These are phyloP conservation scores for Pichia sp. DNA, from an alignment of 1,139 yeast species.

Conservation along the genomic window DNA sequence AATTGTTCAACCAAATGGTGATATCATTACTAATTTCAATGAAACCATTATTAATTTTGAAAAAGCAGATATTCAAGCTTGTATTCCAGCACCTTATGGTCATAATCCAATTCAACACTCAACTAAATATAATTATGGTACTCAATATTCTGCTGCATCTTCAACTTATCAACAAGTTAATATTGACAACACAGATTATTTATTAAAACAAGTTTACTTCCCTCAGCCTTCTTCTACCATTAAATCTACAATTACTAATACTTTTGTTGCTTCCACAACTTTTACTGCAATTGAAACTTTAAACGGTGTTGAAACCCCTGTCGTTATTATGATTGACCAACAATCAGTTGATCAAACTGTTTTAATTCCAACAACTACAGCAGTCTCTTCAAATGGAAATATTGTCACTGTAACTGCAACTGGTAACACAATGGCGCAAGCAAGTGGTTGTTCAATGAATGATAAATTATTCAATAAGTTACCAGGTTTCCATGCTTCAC, in stretches of 20 bases:
- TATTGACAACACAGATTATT: constrained; percentile 33
- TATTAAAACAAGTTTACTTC: constrained; percentile 5
- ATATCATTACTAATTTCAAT: constrained; percentile 9
- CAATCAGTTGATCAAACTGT: background rate
- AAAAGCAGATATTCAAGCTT: constrained; percentile 24
- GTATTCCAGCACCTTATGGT: constrained; percentile 4
- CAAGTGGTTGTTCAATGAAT: constrained; percentile 12
- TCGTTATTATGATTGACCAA: constrained; percentile 30
- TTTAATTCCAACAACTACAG: constrained; percentile 23
- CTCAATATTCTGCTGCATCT: background rate
- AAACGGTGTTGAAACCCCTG: constrained; percentile 28
- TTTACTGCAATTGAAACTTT: constrained; percentile 21
- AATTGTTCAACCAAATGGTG: constrained; percentile 16
- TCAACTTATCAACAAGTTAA: constrained; percentile 6
- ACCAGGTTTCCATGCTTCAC: constrained; percentile 10
- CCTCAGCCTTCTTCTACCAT: constrained; percentile 9
- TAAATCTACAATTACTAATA: constrained; percentile 6
- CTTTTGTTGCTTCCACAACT: constrained; percentile 8
- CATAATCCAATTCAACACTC: constrained; percentile 1
- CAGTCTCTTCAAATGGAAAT: constrained; percentile 13
- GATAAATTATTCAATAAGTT: constrained; percentile 8
- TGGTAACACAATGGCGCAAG: background rate
- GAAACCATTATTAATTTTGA: constrained; percentile 18
- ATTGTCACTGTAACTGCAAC: constrained; percentile 17
- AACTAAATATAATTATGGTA: constrained; percentile 10